phyloP scores from a whole-genome alignment of 108 stramenopile genomes.

The Skeletonema marinoi region DNA sequence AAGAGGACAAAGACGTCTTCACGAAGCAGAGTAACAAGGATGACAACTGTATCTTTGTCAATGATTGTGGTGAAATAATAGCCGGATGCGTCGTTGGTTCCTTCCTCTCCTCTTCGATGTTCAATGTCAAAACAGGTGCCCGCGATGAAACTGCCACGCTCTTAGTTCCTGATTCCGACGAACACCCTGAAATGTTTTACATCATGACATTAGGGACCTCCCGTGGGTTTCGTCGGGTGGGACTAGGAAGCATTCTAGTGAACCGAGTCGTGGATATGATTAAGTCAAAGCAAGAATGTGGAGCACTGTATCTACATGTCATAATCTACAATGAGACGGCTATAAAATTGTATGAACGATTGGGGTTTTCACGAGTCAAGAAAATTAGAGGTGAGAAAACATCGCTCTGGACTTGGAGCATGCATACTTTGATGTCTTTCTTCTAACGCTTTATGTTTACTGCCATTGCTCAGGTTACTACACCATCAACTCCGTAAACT shows the following conservation, averaged over 20 bases:
- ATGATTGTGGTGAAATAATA: conserved; percentile 24
- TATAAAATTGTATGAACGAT: conserved; percentile 81
- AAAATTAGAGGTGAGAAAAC: conserved; percentile 53
- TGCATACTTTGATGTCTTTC: not conserved
- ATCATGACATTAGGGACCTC: conserved; percentile 86
- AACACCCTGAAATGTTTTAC: conserved; percentile 66
- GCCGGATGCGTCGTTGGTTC: conserved; percentile 49
- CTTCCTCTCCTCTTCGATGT: conserved; percentile 22
- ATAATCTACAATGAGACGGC: conserved; percentile 74
- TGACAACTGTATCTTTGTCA: not conserved
- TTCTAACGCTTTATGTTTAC: conserved; percentile 2
- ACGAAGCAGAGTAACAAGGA: not conserved
- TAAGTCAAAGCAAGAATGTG: conserved; percentile 49
- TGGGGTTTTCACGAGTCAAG: conserved; percentile 71
- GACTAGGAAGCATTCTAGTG: conserved; percentile 71
- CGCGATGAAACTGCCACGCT: conserved; percentile 40
- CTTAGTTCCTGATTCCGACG: conserved; percentile 46
- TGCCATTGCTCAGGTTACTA: conserved; percentile 61
- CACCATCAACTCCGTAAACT: conserved; percentile 61
- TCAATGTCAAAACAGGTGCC: not conserved
- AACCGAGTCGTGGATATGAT: conserved; percentile 59
- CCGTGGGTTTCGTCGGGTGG: conserved; percentile 50
- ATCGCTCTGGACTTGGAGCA: not conserved
- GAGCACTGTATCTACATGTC: conserved; percentile 82
- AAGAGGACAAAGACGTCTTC: not conserved